Evolutionary conservation across 1,284 basidiomycete genomes (phyloP), one percentile per base, ranked within the genome.

Genomic region (Austropuccinia psidii): DNA sequence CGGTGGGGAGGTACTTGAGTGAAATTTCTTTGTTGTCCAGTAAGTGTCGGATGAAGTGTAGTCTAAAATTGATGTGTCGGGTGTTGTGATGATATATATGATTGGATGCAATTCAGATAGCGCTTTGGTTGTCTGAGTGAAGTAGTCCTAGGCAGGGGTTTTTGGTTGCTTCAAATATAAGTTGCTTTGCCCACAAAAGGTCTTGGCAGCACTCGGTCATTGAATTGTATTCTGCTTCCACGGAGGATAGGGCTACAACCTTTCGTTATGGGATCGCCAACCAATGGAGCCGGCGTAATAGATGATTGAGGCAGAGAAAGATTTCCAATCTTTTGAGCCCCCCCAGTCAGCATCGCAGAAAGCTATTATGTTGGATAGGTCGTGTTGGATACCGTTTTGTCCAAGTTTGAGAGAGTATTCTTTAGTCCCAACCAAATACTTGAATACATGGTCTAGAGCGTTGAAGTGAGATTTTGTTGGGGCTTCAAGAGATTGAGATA

Each of bases 331-430:
- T 21, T 43, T 62, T n/a, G 37, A 33, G 3, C 37, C 37, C 13
- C 39, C 60, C 17, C 41, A 39, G n/a, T 62, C 60, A 8, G 60
- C 60, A 47, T 62, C 43, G 39, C 13, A 41, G 29, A 24, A 62
- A 15, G 37, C 60, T 6, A 47, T 4, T 4, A 62, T 4, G 2
- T 62, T 6, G 8, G 11, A 24, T 4, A 15, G 17, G 7, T 29
- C 4, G 2, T 3, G 8, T 21, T 35, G 35, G 29, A 58, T 24
- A 37, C 33, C 41, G 55, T 21, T 45, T 11, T 9, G 6, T 3
- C 9, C 60, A 43, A 62, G 60, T 3, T 62, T 39, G 15, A 62
- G 41, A 37, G 60, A n/a, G 43, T 62, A 62, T 5, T 62, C 24
- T 45, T 41, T 9, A 11, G 37, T 62, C 19, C 45, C 45, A 27